phyloP scores from a whole-genome alignment of 2,329 filamentous ascomycete species.

The Rhinocladiella mackenziei region DNA sequence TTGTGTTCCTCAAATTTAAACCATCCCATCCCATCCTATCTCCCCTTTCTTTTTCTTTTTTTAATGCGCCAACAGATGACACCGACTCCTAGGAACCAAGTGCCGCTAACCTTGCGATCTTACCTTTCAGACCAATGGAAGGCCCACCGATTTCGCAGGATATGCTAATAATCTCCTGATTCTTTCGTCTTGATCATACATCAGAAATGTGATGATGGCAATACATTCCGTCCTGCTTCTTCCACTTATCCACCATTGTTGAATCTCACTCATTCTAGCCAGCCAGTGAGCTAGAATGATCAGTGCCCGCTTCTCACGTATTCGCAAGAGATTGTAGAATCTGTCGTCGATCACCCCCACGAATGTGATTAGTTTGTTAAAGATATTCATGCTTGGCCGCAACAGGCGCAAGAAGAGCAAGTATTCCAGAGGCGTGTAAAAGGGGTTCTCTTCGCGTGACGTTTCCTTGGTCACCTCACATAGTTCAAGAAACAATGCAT shows the following conservation, averaged over 20 bases:
- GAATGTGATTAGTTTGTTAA: constrained; percentile 21
- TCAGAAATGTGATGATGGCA: constrained; percentile 14
- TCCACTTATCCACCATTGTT: constrained; percentile 21
- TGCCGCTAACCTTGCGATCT: background rate
- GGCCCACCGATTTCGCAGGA: constrained; percentile 11
- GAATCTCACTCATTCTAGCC: constrained; percentile 13
- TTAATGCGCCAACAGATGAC: no score
- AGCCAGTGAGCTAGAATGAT: constrained; percentile 24
- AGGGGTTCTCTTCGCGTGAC: constrained; percentile 11
- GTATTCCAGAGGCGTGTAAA: constrained; percentile 11
- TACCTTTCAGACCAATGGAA: background rate
- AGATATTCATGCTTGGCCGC: constrained; percentile 10
- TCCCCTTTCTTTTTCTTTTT: no score
- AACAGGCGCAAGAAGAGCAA: constrained; percentile 13
- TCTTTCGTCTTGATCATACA: constrained; percentile 13
- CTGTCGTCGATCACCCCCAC: constrained; percentile 5
- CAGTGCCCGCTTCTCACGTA: constrained; percentile 15
- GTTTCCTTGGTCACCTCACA: constrained; percentile 6
- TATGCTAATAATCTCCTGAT: constrained; percentile 10
- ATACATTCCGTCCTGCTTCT: constrained; percentile 12
- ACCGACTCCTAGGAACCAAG: no score
- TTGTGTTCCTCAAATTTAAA: no score
- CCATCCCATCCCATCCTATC: no score
- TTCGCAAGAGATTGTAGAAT: constrained; percentile 11
- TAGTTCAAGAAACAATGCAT: constrained; percentile 13